phyloP scores from a whole-genome alignment of 2,329 filamentous ascomycete genomes.

The Fusarium pilosicola region DNA sequence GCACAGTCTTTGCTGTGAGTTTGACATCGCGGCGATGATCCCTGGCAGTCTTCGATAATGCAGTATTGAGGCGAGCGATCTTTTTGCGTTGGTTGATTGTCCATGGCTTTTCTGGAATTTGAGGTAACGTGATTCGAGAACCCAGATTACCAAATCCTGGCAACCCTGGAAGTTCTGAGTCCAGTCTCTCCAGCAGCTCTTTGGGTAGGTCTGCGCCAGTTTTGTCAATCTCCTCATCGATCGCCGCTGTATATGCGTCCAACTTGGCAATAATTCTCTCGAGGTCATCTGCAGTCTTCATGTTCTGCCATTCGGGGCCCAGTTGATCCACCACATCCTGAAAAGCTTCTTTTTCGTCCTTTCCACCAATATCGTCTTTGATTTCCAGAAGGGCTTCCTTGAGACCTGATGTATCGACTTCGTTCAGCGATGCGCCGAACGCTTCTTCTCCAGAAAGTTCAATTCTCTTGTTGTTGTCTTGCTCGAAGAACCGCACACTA shows the following conservation, averaged over 20 bases:
- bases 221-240: constrained; percentile 50
- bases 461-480: constrained; percentile 51
- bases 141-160: constrained; percentile 39
- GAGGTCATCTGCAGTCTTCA: constrained; percentile 48
- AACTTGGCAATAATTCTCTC: constrained; percentile 49
- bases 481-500: constrained; percentile 60
- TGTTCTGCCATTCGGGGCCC: constrained; percentile 45
- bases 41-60: constrained; percentile 44
- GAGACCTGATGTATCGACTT: constrained; percentile 50
- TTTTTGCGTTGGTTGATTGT: constrained; percentile 53
- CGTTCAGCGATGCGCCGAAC: constrained; percentile 53
- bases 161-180: constrained; percentile 43
- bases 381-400: constrained; percentile 51
- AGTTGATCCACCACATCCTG: constrained; percentile 50
- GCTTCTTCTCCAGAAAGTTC: constrained; percentile 53
- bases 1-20: constrained; percentile 50
- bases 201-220: constrained; percentile 46
- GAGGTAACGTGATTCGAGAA: constrained; percentile 43
- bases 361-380: constrained; percentile 50
- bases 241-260: constrained; percentile 49
- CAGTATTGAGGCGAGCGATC: constrained; percentile 50
- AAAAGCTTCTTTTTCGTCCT: constrained; percentile 49
- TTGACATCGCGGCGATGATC: constrained; percentile 44
- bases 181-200: constrained; percentile 48
- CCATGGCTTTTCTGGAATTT: constrained; percentile 51